Base-by-base conservation (phyloP, 495 filamentous ascomycete species). In the Extremus antarcticus region DNA sequence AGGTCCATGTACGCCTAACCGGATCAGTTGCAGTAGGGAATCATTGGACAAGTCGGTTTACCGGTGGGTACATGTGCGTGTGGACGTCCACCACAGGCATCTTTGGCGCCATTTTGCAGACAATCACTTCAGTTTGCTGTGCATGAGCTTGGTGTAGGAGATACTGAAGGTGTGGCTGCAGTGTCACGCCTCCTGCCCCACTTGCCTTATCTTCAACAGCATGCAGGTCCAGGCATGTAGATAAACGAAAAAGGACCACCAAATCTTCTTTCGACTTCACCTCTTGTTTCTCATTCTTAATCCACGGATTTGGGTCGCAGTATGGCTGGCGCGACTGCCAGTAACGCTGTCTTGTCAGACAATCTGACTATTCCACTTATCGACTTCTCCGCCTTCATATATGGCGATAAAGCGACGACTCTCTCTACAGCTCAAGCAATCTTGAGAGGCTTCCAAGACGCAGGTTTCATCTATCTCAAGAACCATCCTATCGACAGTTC, bases 391-490 rank as follows among this genome's bases (percentile, higher is more conserved):
- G 77, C 76, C 54, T 94, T 94, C 68, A 78, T 87, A 25, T 66
- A 79, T 43, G 83, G 82, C 3, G 77, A 76, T 16, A 72, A 80
- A 0, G 66, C 78, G 29, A 74, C 85, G 43, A 86, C 84, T 57
- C 72, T 76, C 51, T 63, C 77, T 45, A 82, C 86, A 4, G 90
- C 89, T 1, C 65, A 79, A 24, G 76, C 83, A 38, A 81, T 96
- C 56, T 79, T 90, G 22, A 62, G 78, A 21, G 90, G 87, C 19
- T 95, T 97, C 71, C 84, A 86, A 54, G 82, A 76, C 9, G 87
- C 88, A 3, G 91, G 91, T 29, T 97, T 96, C 70, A 78, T 95
- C 64, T 97, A 96, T 69, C 79, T 97, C 43, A 86, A 81, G 50
- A 81, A 90, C 64, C 84, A 88, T 63, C 73, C 78, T 24, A 86